Conservation (phyloP, 2,329 filamentous ascomycete species). For the Ascochyta viciae-villosae region DNA sequence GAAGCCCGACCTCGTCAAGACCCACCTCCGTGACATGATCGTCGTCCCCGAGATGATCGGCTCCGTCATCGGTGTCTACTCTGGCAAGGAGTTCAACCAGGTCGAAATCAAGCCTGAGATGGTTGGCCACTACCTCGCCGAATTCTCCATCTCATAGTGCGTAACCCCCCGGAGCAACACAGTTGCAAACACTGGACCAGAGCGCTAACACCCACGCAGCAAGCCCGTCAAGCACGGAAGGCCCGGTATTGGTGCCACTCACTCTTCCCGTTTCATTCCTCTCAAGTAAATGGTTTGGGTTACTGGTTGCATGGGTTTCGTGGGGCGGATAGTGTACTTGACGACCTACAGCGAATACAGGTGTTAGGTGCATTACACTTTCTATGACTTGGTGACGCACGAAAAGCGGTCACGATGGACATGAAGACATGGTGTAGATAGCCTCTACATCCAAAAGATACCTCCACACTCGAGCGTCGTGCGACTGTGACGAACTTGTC, state of each 20-base stretch:
- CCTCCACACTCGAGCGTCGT: slow-evolving; percentile 23
- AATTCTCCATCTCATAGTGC: slow-evolving; percentile 99
- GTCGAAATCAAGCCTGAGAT: slow-evolving; percentile 99
- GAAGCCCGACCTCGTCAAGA: slow-evolving; percentile 99
- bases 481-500: slow-evolving; percentile 2
- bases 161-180: slow-evolving; percentile 52
- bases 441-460: slow-evolving; percentile 41
- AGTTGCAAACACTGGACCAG: not conserved
- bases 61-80: slow-evolving; percentile 98
- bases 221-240: slow-evolving; percentile 99
- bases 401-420: slow-evolving; percentile 38
- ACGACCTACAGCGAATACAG: slow-evolving; percentile 50
- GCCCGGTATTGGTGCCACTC: slow-evolving; percentile 99
- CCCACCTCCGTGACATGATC: slow-evolving; percentile 99
- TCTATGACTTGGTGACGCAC: slow-evolving; percentile 41
- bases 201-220: slow-evolving; percentile 64
- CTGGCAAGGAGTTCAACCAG: slow-evolving; percentile 99
- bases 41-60: slow-evolving; percentile 99
- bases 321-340: slow-evolving; percentile 48
- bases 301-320: slow-evolving; percentile 50
- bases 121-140: slow-evolving; percentile 98
- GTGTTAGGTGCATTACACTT: slow-evolving; percentile 49
- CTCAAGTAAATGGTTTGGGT: slow-evolving; percentile 78
- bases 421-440: slow-evolving; percentile 43
- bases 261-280: slow-evolving; percentile 99